Conservation (phyloP, 1,139 yeast genomes). For the Pichia sp. region DNA sequence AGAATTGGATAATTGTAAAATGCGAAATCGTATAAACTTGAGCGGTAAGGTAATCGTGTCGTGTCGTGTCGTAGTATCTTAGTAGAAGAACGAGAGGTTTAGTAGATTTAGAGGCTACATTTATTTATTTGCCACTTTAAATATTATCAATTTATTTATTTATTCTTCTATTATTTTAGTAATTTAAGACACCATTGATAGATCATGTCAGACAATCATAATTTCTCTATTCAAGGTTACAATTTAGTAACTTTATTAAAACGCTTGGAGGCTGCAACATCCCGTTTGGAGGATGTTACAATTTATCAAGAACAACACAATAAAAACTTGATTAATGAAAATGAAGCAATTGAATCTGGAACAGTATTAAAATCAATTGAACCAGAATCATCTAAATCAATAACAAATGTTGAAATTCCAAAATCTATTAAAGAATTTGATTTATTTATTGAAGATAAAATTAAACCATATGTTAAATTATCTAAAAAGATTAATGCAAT, state of each 20-base stretch:
- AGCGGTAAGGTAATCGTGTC: no score
- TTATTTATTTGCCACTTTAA: no score
- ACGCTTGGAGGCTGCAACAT: constrained; percentile 84
- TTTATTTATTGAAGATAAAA: constrained; percentile 42
- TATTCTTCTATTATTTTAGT: no score
- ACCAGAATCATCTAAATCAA: neutral
- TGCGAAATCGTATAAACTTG: no score
- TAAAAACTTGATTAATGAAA: no score
- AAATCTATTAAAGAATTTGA: constrained; percentile 50
- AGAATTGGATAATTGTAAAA: no score
- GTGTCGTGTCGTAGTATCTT: no score
- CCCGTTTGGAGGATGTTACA: constrained; percentile 84
- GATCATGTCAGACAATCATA: constrained; percentile 13
- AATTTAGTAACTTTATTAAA: constrained; percentile 76
- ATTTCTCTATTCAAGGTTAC: constrained; percentile 66
- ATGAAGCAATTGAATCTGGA: neutral
- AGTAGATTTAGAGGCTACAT: no score
- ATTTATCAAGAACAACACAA: constrained; percentile 51
- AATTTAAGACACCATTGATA: neutral
- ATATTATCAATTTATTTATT: no score
- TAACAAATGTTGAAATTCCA: constrained; percentile 22
- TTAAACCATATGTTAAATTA: constrained; percentile 54
- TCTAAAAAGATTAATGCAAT: constrained; percentile 59
- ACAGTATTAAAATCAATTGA: neutral
- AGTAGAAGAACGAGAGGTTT: no score